These are phyloP conservation scores for Coffea eugenioides DNA, from an alignment of 257 asterid species.

Conservation along the genomic window DNA sequence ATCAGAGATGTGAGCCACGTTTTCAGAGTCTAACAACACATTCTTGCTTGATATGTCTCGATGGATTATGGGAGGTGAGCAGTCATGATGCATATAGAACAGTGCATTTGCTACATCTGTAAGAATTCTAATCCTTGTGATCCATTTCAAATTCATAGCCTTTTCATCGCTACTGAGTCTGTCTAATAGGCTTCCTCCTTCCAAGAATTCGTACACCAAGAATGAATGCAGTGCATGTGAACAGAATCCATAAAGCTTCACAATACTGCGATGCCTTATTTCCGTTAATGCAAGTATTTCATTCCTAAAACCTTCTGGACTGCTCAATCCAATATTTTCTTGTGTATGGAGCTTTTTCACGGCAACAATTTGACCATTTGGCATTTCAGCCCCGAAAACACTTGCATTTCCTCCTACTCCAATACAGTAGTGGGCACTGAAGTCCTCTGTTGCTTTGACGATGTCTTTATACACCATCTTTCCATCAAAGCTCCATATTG, in stretches of 20 bases:
- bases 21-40: slow-evolving; percentile 22
- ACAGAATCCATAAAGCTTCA: slow-evolving; percentile 35
- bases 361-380: slow-evolving; percentile 31
- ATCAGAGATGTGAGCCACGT: slow-evolving; percentile 23
- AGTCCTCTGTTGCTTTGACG: slow-evolving; percentile 30
- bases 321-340: slow-evolving; percentile 2
- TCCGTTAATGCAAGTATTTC: slow-evolving; percentile 30
- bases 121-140: slow-evolving; percentile 22
- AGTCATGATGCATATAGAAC: slow-evolving; percentile 37
- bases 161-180: slow-evolving; percentile 19
- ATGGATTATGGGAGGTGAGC: slow-evolving; percentile 39
- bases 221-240: slow-evolving; percentile 24
- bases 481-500: slow-evolving; percentile 32
- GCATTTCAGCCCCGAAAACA: slow-evolving; percentile 29
- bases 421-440: slow-evolving; percentile 17
- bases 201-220: slow-evolving; percentile 32
- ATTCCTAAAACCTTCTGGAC: slow-evolving; percentile 16
- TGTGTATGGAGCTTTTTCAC: slow-evolving; percentile 30
- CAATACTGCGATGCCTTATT: slow-evolving; percentile 29
- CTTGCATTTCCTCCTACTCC: slow-evolving; percentile 36
- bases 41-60: slow-evolving; percentile 41
- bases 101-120: slow-evolving; percentile 34
- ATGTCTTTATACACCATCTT: slow-evolving; percentile 26
- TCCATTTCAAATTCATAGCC: slow-evolving; percentile 11
- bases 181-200: slow-evolving; percentile 30